Conservation (phyloP, 1,284 basidiomycete species). For the Apiotrichum akiyoshidainum region DNA sequence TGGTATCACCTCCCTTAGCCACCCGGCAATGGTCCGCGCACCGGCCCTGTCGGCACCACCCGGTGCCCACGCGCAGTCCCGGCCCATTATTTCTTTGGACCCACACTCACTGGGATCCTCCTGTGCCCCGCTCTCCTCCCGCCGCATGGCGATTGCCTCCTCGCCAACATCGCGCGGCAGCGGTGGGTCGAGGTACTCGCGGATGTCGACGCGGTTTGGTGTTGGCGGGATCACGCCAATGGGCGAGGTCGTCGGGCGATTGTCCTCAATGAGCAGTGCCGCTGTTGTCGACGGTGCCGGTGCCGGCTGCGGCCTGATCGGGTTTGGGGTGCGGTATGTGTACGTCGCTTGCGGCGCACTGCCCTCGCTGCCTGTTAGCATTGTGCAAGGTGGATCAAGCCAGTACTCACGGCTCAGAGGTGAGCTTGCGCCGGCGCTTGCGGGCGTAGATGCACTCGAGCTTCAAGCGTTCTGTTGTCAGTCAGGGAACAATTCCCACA, state of each 20-base stretch:
- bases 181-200: slow-evolving; percentile 3
- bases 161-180: not conserved
- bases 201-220: slow-evolving; percentile 1
- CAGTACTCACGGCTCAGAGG: not conserved
- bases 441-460: slow-evolving; percentile 6
- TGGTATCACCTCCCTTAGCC: too few species aligned
- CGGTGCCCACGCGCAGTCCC: not conserved
- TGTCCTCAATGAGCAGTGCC: not conserved
- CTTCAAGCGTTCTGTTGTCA: slow-evolving; percentile 6
- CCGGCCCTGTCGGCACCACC: not conserved
- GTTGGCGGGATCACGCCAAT: not conserved
- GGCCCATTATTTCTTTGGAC: too few species aligned
- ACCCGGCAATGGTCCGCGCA: too few species aligned
- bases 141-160: not conserved
- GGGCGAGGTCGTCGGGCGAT: too few species aligned
- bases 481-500: not conserved
- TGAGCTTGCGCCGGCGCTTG: slow-evolving; percentile 1
- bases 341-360: not conserved
- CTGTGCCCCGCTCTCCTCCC: not conserved
- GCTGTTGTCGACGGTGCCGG: not conserved
- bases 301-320: not conserved
- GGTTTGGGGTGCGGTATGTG: slow-evolving; percentile 2
- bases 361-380: not conserved
- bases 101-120: slow-evolving; percentile 15
- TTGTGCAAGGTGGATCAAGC: not conserved